Base-by-base conservation (phyloP, 768 basidiomycete genomes). In the Phaeotremella skinneri region DNA sequence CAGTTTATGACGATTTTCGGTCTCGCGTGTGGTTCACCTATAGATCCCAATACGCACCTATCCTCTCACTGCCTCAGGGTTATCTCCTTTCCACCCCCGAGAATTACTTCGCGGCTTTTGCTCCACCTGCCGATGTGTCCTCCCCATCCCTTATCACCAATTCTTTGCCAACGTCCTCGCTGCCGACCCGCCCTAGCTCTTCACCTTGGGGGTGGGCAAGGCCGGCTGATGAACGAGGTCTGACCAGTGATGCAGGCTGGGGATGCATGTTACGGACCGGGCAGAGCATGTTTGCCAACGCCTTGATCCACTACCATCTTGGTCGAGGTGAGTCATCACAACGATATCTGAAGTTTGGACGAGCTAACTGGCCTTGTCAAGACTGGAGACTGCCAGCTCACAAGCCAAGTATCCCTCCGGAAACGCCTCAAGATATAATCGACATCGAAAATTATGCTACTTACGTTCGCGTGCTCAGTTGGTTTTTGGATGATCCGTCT, bases 11-110 rank as follows among this genome's bases (percentile, higher is more conserved):
- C 13, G 93, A 97, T 78, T 97, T 94, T 75, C 86, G 86, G 0
- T 89, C 89, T 0, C 81, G 88, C 4, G 81, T 96, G 51, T 96
- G 91, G 88, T 82, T 93, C 43, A 94, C 92, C 0, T 98, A 98
- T 78, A 88, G 93, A 23, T 86, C 85, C 1, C 87, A 91, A 39
- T 94, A 93, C 62, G 75, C 84, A 0, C 87, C 90, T 2, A 92
- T 98, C 66, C 81, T 67, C 14, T 63, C 71, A 2, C 48, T 78
- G 2, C 67, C 76, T 1, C 63, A 52, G 4, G 37, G 53, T 20
- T 60, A 67, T 3, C 66, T 78, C 39, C 56, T 73, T 7, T 72
- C 75, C 0, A 58, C 67, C 0, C 66, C 74, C 1, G 52, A 63
- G 9, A 56, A 68, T 0, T 78, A 76, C 48, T 70, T 53, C 61